Evolutionary conservation across 768 basidiomycete genomes (phyloP), one percentile per base, ranked within the genome.

Genomic region (Lactifluus volemus): DNA sequence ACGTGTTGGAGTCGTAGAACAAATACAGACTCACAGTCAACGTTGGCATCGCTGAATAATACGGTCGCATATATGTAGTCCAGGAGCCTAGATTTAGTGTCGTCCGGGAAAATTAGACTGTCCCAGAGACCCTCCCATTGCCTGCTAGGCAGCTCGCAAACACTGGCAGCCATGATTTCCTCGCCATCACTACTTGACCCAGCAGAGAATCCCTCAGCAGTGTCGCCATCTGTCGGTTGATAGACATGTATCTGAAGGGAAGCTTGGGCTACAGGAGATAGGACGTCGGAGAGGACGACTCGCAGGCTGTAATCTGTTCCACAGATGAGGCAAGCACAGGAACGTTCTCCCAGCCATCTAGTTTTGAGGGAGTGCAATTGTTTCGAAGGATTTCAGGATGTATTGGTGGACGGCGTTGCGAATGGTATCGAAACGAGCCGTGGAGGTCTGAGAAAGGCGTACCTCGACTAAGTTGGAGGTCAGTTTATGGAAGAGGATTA

Each of bases 41-140:
- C 84, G 67, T 84, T 81, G 3, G 88, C 89, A 68, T 97, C 94
- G 50, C 91, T 92, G 68, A 99, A 85, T n/a, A 92, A 73, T 25
- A 98, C 78, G 0, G 96, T 98, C 25, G 95, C 90, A 74, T 96
- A 87, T 63, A 98, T 94, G 71, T 97, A 98, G 71, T 96, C 88
- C 49, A 99, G 79, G 11, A 99, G 78, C 64, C 86, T 88, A 60
- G 85, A 75, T 72, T 98, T 99, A 69, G 98, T 85, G 70, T 88
- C 80, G 62, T 84, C 81, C 2, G 81, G 71, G 72, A 96, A 99
- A 70, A 98, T 88, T 66, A 99, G 72, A 51, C 87, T 89, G 54
- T 88, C 88, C 97, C 97, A 98, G 15, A 98, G 75, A 1, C 96
- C 94, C 61, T 98, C 96, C 79, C 90, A 86, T 44, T 78, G 81